Evolutionary conservation across 2,329 filamentous ascomycete species (phyloP).

Genomic region (Fusarium sp.): DNA sequence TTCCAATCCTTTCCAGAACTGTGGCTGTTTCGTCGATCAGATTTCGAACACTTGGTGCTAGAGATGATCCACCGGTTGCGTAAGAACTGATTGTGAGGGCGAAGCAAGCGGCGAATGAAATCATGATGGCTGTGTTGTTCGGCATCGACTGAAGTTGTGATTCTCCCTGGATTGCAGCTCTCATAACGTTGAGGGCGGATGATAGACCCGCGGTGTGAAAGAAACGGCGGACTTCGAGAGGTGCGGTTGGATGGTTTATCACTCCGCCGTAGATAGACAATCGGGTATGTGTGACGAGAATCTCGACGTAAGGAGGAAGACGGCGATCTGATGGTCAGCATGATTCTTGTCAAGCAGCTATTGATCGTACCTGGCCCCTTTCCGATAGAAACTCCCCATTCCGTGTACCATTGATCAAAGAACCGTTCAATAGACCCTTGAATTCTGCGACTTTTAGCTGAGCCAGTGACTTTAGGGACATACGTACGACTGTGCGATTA

Average conservation of each 20-base stretch:
- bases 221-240: constrained; percentile 76
- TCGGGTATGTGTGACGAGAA: constrained; percentile 77
- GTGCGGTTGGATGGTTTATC: constrained; percentile 79
- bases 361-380: constrained; percentile 59
- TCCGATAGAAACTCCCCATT: constrained; percentile 70
- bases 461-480: accelerated
- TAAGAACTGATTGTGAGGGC: constrained; percentile 73
- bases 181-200: constrained; percentile 79
- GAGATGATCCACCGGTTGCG: constrained; percentile 65
- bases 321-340: constrained; percentile 55
- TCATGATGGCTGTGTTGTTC: constrained; percentile 84
- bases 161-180: constrained; percentile 79
- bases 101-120: constrained; percentile 78
- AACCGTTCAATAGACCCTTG: constrained; percentile 73
- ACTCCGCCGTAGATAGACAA: constrained; percentile 80
- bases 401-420: constrained; percentile 73
- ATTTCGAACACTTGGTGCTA: constrained; percentile 72
- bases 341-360: accelerated
- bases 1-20: constrained; percentile 76
- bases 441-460: constrained; percentile 54
- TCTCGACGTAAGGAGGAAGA: constrained; percentile 79
- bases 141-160: constrained; percentile 78
- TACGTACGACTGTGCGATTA: constrained; percentile 64
- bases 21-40: constrained; percentile 76
- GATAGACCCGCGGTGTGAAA: constrained; percentile 79